Conservation (phyloP, 1,284 basidiomycete genomes). For the Wolfiporia cocos region DNA sequence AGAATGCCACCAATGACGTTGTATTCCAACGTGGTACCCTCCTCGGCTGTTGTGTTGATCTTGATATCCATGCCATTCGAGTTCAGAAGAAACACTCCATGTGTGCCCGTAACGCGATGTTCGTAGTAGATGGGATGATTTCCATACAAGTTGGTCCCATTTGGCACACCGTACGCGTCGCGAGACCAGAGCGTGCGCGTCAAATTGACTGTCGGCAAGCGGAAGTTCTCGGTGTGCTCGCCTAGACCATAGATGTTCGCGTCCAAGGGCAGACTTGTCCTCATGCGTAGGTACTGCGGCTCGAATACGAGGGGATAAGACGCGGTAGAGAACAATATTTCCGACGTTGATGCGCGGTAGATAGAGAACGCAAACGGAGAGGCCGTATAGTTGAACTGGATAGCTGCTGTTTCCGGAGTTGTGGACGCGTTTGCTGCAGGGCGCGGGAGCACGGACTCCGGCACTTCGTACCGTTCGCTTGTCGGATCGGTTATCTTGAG, state of each 20-base stretch:
- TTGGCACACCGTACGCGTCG: conserved; percentile 53
- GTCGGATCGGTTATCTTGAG: conserved; percentile 66
- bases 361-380: conserved; percentile 73
- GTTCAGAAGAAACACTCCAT: conserved; percentile 64
- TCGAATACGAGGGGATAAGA: conserved; percentile 66
- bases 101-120: conserved; percentile 55
- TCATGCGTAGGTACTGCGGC: conserved; percentile 72
- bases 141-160: conserved; percentile 57
- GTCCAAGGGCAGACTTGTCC: conserved; percentile 44
- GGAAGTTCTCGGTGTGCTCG: conserved; percentile 66
- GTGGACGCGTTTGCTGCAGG: conserved; percentile 32
- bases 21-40: conserved; percentile 51
- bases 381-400: conserved; percentile 61
- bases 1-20: conserved; percentile 66
- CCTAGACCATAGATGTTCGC: conserved; percentile 79
- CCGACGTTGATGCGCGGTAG: conserved; percentile 44
- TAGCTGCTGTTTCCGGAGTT: conserved; percentile 31
- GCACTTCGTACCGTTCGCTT: conserved; percentile 59
- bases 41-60: conserved; percentile 37
- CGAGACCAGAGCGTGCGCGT: conserved; percentile 66
- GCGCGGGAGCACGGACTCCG: conserved; percentile 57
- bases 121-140: conserved; percentile 70
- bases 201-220: conserved; percentile 52
- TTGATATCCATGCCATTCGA: conserved; percentile 75
- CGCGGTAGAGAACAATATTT: conserved; percentile 67